phyloP scores from a whole-genome alignment of 768 basidiomycete species.

The Favolaschia claudopus region DNA sequence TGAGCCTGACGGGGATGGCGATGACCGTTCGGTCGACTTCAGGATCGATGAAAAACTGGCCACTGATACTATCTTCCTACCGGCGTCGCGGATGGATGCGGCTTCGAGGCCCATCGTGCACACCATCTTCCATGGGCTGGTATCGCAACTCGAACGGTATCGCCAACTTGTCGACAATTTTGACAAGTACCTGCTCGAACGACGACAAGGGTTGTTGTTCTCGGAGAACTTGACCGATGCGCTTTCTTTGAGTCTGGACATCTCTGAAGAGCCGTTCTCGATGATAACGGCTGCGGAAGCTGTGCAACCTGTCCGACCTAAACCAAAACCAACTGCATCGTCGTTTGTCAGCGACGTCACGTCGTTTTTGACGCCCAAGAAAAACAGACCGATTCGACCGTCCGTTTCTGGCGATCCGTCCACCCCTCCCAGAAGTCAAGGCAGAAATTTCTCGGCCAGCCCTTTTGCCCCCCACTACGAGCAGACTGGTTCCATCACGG shows the following conservation, averaged over 20 bases:
- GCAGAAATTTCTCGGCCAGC: conserved; percentile 63
- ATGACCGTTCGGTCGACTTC: conserved; percentile 86
- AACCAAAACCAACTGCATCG: conserved; percentile 59
- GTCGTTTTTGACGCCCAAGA: conserved; percentile 83
- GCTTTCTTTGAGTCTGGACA: conserved; percentile 73
- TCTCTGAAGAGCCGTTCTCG: conserved; percentile 54
- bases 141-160: conserved; percentile 83
- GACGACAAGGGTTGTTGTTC: conserved; percentile 89
- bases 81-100: conserved; percentile 75
- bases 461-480: conserved; percentile 90
- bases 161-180: conserved; percentile 78
- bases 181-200: conserved; percentile 83
- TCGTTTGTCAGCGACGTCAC: conserved; percentile 75
- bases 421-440: conserved; percentile 50
- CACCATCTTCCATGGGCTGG: conserved; percentile 80
- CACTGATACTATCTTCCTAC: conserved; percentile 62
- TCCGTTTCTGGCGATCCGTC: conserved; percentile 47
- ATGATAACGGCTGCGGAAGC: conserved; percentile 36
- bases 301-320: conserved; percentile 51
- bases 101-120: conserved; percentile 81
- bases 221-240: conserved; percentile 94
- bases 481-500: conserved; percentile 70
- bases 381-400: conserved; percentile 54
- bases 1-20: conserved; percentile 60
- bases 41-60: conserved; percentile 70